Conservation (phyloP, 2,329 filamentous ascomycete species). For the Herpotrichia juniperi region DNA sequence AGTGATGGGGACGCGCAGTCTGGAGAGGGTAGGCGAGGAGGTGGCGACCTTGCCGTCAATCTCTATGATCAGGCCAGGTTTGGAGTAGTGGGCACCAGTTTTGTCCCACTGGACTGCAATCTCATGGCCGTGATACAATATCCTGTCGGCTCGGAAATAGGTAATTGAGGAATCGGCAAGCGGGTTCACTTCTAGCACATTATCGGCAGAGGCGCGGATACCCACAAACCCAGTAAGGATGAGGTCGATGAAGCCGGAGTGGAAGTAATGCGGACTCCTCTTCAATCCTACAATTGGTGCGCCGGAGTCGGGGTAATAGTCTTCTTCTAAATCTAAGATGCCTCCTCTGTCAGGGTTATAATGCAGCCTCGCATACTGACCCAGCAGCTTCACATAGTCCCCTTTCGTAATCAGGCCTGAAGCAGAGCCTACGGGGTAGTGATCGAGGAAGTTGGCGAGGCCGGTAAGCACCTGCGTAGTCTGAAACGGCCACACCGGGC, state of each 20-base stretch:
- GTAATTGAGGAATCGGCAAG: constrained; percentile 41
- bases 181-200: constrained; percentile 50
- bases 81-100: constrained; percentile 39
- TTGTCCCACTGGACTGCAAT: constrained; percentile 52
- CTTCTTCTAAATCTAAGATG: constrained; percentile 49
- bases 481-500: constrained; percentile 53
- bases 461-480: constrained; percentile 49
- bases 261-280: constrained; percentile 54
- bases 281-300: constrained; percentile 50
- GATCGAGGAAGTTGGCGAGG: constrained; percentile 52
- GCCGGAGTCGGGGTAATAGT: constrained; percentile 52
- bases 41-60: constrained; percentile 43
- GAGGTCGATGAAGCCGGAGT: constrained; percentile 52
- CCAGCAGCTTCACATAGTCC: constrained; percentile 47
- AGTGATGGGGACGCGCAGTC: constrained; percentile 29
- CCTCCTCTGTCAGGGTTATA: constrained; percentile 41
- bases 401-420: constrained; percentile 27
- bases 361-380: constrained; percentile 49
- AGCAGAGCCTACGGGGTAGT: constrained; percentile 39
- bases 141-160: constrained; percentile 51
- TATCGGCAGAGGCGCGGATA: constrained; percentile 47
- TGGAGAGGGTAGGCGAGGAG: constrained; percentile 30
- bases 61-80: constrained; percentile 41
- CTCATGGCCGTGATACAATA: constrained; percentile 51
- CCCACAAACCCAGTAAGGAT: constrained; percentile 51